These are phyloP conservation scores for Laburnicola sp. DNA, from an alignment of 2,329 filamentous ascomycete species.

Conservation along the genomic window DNA sequence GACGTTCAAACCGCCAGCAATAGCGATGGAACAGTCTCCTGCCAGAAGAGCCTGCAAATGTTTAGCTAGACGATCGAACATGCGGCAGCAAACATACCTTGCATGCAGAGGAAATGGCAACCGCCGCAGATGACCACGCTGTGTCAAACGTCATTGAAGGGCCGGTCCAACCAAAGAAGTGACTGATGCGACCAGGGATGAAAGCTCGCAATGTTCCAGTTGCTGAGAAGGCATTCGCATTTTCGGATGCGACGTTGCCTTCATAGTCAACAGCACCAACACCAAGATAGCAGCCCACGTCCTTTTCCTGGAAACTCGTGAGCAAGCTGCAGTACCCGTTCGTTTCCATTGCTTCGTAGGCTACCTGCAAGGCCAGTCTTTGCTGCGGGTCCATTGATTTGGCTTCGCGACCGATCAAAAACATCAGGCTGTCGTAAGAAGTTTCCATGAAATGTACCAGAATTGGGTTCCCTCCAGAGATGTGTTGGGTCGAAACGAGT, in stretches of 20 bases:
- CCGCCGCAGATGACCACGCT: conserved; percentile 39
- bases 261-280: conserved; percentile 38
- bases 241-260: conserved; percentile 19
- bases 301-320: conserved; percentile 5
- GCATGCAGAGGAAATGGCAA: conserved; percentile 38
- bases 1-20: conserved; percentile 45
- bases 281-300: conserved; percentile 40
- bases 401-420: conserved; percentile 12
- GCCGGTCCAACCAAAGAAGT: conserved; percentile 34
- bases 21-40: conserved; percentile 34
- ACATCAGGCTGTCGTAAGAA: too few species aligned
- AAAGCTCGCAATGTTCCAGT: conserved; percentile 30
- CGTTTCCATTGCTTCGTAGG: conserved; percentile 51
- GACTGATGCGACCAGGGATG: conserved; percentile 24
- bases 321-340: too few species aligned
- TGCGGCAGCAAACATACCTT: neutral
- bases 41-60: conserved; percentile 19
- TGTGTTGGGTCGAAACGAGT: too few species aligned
- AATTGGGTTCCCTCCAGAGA: too few species aligned
- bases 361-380: conserved; percentile 5
- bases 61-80: too few species aligned
- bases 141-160: conserved; percentile 38
- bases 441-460: too few species aligned
- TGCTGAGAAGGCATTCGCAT: conserved; percentile 21
- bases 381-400: conserved; percentile 15